Conservation (phyloP, 139 green algal species). For the Micractinium sp. region DNA sequence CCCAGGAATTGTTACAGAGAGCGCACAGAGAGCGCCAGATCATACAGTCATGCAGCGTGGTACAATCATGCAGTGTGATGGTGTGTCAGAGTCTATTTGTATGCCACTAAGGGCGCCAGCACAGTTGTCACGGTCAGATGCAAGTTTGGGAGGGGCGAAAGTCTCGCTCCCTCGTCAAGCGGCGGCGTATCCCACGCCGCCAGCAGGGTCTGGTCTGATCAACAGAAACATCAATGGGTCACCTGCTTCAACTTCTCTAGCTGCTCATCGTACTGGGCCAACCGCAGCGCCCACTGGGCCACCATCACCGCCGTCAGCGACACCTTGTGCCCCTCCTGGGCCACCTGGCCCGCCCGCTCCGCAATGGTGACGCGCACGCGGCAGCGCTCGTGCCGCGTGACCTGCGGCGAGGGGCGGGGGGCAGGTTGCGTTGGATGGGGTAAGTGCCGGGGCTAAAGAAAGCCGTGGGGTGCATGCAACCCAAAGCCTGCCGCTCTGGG, state of each 20-base stretch:
- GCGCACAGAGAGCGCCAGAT: too few species aligned
- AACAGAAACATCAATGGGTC: background rate
- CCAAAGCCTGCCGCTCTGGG: too few species aligned
- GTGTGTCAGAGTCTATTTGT: too few species aligned
- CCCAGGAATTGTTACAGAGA: too few species aligned
- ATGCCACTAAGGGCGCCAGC: too few species aligned
- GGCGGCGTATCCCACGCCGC: too few species aligned
- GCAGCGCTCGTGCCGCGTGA: background rate
- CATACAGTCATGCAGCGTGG: too few species aligned
- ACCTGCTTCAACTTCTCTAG: background rate
- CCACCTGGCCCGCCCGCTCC: background rate
- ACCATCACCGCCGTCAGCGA: background rate
- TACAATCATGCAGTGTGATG: too few species aligned
- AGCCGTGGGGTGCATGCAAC: background rate
- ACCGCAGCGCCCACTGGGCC: background rate
- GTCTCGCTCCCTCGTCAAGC: too few species aligned
- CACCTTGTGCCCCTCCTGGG: slow-evolving; percentile 16
- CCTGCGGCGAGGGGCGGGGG: background rate
- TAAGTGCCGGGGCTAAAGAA: background rate
- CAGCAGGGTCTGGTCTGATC: too few species aligned
- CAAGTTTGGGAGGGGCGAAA: too few species aligned
- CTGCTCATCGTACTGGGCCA: background rate
- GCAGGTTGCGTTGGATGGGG: background rate
- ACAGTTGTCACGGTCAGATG: too few species aligned
- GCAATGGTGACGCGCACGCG: background rate